Evolutionary conservation across 495 filamentous ascomycete genomes (phyloP).

Genomic region (Lineolata rhizophorae): DNA sequence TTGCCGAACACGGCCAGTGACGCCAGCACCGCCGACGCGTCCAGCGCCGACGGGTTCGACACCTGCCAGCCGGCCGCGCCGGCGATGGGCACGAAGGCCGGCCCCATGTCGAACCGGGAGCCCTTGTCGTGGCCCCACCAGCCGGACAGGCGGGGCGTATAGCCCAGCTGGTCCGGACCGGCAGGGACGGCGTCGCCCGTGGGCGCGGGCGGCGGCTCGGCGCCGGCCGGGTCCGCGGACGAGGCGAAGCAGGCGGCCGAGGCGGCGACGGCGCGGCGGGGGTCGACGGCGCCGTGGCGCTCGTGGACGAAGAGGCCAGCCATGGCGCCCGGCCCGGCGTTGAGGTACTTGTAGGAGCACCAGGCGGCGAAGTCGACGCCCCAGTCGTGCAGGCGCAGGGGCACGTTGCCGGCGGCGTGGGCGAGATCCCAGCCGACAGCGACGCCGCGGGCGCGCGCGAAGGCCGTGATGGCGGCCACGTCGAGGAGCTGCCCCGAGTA

Average conservation of each 20-base stretch:
- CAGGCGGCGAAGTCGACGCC: constrained; percentile 90
- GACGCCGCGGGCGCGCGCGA: constrained; percentile 56
- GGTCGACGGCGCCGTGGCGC: constrained; percentile 25
- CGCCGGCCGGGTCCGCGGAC: neutral
- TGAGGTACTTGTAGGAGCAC: constrained; percentile 97
- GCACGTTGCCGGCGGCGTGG: constrained; percentile 83
- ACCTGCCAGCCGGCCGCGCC: constrained; percentile 52
- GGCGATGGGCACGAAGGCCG: constrained; percentile 45
- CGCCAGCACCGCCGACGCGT: constrained; percentile 48
- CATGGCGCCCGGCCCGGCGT: constrained; percentile 72
- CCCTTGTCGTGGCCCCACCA: constrained; percentile 78
- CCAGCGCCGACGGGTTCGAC: constrained; percentile 43
- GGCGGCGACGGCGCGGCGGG: constrained; percentile 6
- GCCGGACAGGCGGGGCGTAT: constrained; percentile 43
- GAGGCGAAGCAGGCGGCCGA: constrained; percentile 17
- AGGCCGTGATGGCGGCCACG: constrained; percentile 59
- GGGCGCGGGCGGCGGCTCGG: neutral
- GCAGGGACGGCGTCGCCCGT: too few relatives aligned
- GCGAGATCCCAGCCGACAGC: constrained; percentile 88
- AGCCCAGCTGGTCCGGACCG: constrained; percentile 19
- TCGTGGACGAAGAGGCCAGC: constrained; percentile 77
- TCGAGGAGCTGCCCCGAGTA: constrained; percentile 88
- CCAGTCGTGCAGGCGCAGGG: constrained; percentile 70
- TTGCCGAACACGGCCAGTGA: constrained; percentile 59
- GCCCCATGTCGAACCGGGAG: constrained; percentile 60